These are phyloP conservation scores for Adansonia rubrostipa DNA, from an alignment of 441 rosid genomes.

Conservation along the genomic window DNA sequence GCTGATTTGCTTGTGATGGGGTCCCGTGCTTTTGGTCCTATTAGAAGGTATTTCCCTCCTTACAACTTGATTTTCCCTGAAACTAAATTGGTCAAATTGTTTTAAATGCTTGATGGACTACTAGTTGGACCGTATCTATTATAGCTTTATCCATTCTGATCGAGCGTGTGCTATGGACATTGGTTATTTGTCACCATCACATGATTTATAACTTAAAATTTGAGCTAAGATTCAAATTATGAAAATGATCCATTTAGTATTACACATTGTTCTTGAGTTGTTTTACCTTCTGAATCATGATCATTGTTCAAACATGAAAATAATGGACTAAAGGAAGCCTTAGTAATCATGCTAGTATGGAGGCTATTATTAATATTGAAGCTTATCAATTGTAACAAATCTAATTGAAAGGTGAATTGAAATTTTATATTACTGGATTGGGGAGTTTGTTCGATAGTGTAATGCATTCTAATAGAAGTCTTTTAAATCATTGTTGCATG, in stretches of 20 bases:
- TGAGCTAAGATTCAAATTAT: not conserved
- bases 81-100: not conserved
- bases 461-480: not conserved
- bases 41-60: constrained; percentile 60
- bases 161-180: not conserved
- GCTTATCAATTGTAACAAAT: not conserved
- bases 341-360: not conserved
- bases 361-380: not conserved
- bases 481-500: not conserved
- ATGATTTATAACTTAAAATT: not conserved
- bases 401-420: not conserved
- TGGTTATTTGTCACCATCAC: not conserved
- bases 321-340: not conserved
- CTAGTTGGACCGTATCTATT: not conserved
- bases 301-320: not conserved
- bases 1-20: constrained; percentile 89
- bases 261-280: not conserved
- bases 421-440: not conserved
- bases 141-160: not conserved
- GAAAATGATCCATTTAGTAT: not conserved
- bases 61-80: not conserved
- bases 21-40: constrained; percentile 73
- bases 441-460: not conserved
- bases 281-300: not conserved
- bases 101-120: not conserved